Evolutionary conservation across 2,329 filamentous ascomycete genomes (phyloP).

Genomic region (Penicillium carneum): DNA sequence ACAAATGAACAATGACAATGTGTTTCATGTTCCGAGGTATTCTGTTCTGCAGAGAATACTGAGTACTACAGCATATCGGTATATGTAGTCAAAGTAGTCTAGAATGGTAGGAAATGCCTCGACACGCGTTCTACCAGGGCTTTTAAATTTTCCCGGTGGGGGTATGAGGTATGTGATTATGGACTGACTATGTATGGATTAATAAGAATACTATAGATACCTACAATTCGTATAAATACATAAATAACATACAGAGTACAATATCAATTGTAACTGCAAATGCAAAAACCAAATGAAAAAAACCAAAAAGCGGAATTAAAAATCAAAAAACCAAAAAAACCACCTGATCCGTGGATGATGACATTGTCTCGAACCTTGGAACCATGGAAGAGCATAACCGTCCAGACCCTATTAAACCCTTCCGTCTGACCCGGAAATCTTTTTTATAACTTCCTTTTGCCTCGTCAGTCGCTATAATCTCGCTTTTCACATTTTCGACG

Average conservation of each 20-base stretch:
- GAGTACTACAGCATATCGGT: no score
- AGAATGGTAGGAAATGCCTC: background rate
- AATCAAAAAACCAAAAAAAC: background rate
- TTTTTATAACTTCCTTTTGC: background rate
- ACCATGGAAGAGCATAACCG: conserved; percentile 2
- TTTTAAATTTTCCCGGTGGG: conserved; percentile 2
- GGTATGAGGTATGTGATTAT: conserved; percentile 6
- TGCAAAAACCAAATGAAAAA: background rate
- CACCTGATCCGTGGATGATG: conserved; percentile 8
- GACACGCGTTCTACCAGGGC: background rate
- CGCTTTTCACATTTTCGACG: background rate
- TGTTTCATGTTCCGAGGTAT: background rate
- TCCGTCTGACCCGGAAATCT: conserved; percentile 8
- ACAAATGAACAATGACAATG: background rate
- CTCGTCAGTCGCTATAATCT: no score
- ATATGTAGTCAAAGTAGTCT: no score
- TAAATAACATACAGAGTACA: background rate
- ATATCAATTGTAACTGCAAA: no score
- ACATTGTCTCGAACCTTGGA: conserved; percentile 12
- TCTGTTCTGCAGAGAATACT: background rate
- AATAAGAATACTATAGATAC: background rate
- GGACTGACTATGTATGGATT: background rate
- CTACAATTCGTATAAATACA: background rate
- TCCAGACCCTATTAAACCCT: background rate
- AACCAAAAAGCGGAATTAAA: background rate